Conservation (phyloP, 2,329 filamentous ascomycete species). For the Phyllosticta ampelicida region DNA sequence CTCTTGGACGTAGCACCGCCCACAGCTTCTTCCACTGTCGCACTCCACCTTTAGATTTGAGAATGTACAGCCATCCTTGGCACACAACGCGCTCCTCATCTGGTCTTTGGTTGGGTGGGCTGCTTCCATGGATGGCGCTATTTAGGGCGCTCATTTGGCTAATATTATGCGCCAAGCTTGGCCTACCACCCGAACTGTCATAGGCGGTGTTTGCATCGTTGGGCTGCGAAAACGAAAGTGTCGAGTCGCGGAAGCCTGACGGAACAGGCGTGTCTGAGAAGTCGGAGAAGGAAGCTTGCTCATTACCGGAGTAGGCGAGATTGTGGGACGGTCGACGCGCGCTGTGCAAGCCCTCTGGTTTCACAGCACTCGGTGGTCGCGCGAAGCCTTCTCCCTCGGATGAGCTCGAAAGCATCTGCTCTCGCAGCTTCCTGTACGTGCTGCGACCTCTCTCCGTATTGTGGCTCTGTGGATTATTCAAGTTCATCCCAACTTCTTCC, state of each 20-base stretch:
- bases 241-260: conserved; percentile 37
- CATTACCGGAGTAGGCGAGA: conserved; percentile 51
- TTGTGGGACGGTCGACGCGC: conserved; percentile 50
- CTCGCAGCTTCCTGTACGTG: conserved; percentile 5
- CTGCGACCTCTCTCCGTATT: background rate
- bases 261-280: conserved; percentile 56
- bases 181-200: conserved; percentile 16
- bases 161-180: conserved; percentile 36
- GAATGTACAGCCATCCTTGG: conserved; percentile 79
- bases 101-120: conserved; percentile 6
- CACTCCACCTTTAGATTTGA: conserved; percentile 73
- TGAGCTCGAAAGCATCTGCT: conserved; percentile 32
- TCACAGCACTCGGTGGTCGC: conserved; percentile 18
- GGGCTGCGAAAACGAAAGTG: conserved; percentile 29
- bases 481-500: conserved; percentile 73
- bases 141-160: conserved; percentile 51
- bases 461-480: conserved; percentile 48
- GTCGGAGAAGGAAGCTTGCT: conserved; percentile 72
- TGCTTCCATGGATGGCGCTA: conserved; percentile 20
- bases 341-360: conserved; percentile 24
- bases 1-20: conserved; percentile 79
- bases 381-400: conserved; percentile 32
- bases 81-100: conserved; percentile 86
- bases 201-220: conserved; percentile 12
- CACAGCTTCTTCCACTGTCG: conserved; percentile 92